Percentiles rank a stretch among this genome's conserved stretches.
Conservation (phyloP, 345 rosid species). For the Populus alba region DNA sequence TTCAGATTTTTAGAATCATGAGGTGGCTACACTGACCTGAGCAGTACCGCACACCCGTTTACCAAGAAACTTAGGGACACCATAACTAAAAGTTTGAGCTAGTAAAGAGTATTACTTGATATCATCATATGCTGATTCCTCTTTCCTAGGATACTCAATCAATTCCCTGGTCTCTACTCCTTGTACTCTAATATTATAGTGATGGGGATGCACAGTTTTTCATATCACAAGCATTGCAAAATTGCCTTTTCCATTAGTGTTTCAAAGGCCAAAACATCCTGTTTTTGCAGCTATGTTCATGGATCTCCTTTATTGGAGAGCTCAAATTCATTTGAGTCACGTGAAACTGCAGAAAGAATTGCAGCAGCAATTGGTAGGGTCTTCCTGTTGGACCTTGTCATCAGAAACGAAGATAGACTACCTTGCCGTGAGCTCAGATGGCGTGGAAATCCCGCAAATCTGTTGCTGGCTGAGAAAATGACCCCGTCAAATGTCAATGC, state of each 20-base stretch:
- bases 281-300: constrained; percentile 77
- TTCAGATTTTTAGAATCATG: not conserved
- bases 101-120: not conserved
- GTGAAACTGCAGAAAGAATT: constrained; percentile 68
- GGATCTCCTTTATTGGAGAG: constrained; percentile 90
- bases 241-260: not conserved
- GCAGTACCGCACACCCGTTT: not conserved
- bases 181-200: not conserved
- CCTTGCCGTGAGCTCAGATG: constrained; percentile 92
- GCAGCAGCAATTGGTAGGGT: constrained; percentile 87
- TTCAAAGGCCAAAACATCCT: constrained; percentile 17
- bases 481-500: constrained; percentile 43
- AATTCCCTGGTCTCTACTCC: not conserved
- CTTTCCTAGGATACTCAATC: constrained; percentile 1
- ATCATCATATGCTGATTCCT: not conserved
- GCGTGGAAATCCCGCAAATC: constrained; percentile 97
- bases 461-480: constrained; percentile 71
- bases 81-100: constrained; percentile 2
- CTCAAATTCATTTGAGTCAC: constrained; percentile 66
- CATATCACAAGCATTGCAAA: not conserved
- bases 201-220: not conserved
- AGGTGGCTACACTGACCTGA: not conserved
- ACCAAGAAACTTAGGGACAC: not conserved
- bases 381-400: constrained; percentile 86
- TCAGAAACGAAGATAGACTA: constrained; percentile 93